Percentiles rank a stretch among this genome's conserved stretches.
phyloP scores from a whole-genome alignment of 768 basidiomycete species.

The Tricholoma bakamatsutake region DNA sequence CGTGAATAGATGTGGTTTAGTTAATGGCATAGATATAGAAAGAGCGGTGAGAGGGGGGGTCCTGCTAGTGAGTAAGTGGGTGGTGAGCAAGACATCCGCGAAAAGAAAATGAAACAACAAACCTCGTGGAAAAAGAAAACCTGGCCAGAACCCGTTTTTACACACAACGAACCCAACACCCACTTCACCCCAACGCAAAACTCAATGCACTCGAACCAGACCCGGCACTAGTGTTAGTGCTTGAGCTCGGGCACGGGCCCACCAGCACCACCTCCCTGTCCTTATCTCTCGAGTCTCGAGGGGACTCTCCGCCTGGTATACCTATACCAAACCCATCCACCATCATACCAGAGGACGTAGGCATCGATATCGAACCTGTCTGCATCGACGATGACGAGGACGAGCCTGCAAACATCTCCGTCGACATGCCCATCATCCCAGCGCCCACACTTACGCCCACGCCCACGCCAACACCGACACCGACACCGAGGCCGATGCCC shows the following conservation, averaged over 20 bases:
- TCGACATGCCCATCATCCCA: background rate
- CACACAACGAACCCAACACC: no score
- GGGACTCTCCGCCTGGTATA: no score
- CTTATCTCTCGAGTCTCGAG: background rate
- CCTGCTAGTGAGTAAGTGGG: no score
- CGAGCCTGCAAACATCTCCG: background rate
- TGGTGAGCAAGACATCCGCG: no score
- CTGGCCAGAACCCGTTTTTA: no score
- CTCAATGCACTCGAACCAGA: slow-evolving; percentile 18
- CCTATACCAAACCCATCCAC: slow-evolving; percentile 1
- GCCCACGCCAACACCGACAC: background rate
- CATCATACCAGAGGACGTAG: background rate
- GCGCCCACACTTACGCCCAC: background rate
- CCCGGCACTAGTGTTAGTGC: no score
- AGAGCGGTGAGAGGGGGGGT: no score
- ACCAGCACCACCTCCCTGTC: background rate
- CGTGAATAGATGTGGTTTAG: background rate
- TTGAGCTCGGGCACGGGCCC: background rate
- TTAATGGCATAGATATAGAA: background rate
- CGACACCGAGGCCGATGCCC: background rate
- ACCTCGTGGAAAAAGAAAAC: background rate
- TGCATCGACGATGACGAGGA: background rate
- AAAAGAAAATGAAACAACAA: no score
- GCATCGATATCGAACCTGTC: background rate
- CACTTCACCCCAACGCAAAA: slow-evolving; percentile 19